Percentiles rank a stretch among this genome's conserved stretches.
Evolutionary conservation across 2,329 filamentous ascomycete species (phyloP).

Genomic region (Hawksworthiomyces lignivorus): DNA sequence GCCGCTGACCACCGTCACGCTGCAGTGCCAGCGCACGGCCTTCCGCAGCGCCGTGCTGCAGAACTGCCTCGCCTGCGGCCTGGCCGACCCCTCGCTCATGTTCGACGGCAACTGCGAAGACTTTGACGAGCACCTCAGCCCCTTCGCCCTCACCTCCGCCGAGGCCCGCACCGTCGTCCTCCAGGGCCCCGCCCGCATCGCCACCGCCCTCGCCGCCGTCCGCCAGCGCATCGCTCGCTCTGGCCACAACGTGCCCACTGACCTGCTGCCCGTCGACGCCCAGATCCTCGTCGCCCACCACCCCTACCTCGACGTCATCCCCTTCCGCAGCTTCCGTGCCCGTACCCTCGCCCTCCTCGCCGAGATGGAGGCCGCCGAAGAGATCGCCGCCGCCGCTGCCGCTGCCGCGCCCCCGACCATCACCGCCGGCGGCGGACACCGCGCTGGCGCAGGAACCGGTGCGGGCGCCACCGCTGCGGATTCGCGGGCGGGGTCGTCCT

Average conservation of each 20-base stretch:
- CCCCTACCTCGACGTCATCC: constrained; percentile 29
- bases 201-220: constrained; percentile 16
- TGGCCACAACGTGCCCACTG: constrained; percentile 16
- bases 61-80: constrained; percentile 29
- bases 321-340: constrained; percentile 25
- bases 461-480: too few species aligned
- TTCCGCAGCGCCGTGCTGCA: constrained; percentile 29
- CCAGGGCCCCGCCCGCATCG: constrained; percentile 16
- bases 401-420: not conserved
- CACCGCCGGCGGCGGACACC: too few species aligned
- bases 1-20: constrained; percentile 7
- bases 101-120: constrained; percentile 15
- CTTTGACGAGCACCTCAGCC: constrained; percentile 18
- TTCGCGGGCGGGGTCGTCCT: too few species aligned
- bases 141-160: constrained; percentile 22
- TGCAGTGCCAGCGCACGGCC: constrained; percentile 15
- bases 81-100: constrained; percentile 19
- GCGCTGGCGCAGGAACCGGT: too few species aligned
- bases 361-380: constrained; percentile 10
- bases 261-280: constrained; percentile 24
- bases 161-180: constrained; percentile 18
- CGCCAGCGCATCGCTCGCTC: constrained; percentile 17
- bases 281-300: constrained; percentile 27
- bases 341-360: constrained; percentile 19
- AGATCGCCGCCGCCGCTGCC: constrained; percentile 1